phyloP scores from a whole-genome alignment of 345 rosid genomes.

The Ricinus communis region DNA sequence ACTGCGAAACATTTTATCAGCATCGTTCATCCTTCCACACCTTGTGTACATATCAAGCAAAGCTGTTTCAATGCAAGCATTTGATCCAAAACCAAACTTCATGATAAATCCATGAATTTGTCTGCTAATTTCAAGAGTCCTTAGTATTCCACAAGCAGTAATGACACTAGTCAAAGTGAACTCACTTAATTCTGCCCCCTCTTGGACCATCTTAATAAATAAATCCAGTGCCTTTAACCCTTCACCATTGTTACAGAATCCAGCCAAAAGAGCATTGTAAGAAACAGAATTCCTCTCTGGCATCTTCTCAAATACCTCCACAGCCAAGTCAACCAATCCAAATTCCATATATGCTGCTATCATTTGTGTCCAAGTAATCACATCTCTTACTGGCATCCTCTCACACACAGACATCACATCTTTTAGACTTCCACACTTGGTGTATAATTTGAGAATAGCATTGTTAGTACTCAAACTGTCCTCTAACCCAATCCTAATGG shows the following conservation, averaged over 20 bases:
- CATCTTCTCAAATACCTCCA: constrained; percentile 57
- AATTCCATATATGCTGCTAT: constrained; percentile 63
- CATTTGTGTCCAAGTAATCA: constrained; percentile 67
- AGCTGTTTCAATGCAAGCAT: constrained; percentile 60
- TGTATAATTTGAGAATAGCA: constrained; percentile 66
- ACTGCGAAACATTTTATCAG: constrained; percentile 54
- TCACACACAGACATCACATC: constrained; percentile 50
- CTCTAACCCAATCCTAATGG: constrained; percentile 55
- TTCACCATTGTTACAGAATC: constrained; percentile 59
- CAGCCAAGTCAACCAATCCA: constrained; percentile 60
- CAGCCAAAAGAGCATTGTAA: constrained; percentile 66
- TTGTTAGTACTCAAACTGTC: constrained; percentile 59
- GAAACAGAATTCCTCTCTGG: constrained; percentile 61
- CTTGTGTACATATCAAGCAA: constrained; percentile 76
- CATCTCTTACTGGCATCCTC: constrained; percentile 54
- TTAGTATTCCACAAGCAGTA: constrained; percentile 64
- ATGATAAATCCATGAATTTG: constrained; percentile 72
- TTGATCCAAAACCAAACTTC: constrained; percentile 61
- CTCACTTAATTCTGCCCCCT: constrained; percentile 60
- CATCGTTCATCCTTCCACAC: constrained; percentile 80
- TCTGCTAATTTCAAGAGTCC: constrained; percentile 42
- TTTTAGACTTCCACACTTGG: constrained; percentile 39
- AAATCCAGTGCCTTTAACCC: constrained; percentile 47
- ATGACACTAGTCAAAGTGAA: constrained; percentile 58
- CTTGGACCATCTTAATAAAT: constrained; percentile 53